Evolutionary conservation across 2,329 filamentous ascomycete species (phyloP), one percentile per base, ranked within the genome.

Genomic region (Penicillium rolfsii): DNA sequence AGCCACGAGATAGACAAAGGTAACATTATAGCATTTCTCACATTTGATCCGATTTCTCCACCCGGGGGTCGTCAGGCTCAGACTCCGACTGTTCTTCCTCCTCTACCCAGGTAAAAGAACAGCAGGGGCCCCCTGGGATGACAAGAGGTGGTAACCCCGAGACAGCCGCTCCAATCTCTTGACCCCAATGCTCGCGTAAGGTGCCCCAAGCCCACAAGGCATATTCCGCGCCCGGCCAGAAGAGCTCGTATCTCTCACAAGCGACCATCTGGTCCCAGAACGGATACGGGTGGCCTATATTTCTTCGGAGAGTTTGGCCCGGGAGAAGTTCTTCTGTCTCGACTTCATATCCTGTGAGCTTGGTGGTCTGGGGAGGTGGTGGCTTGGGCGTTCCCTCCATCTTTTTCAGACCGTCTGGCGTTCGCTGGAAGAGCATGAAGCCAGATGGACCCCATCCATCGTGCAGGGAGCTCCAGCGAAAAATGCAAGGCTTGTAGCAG

Each of bases 121-220:
- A 46, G 12, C 24, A 46, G 24, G 43, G 11, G 5, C 43, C 43
- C 12, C 43, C 24, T 2, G 24, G 43, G 24, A 46, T 46, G 7
- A 46, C 24, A 28, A n/a, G 24, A 46, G 11, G 43, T 9, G 43
- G 43, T 22, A 46, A 5, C 14, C 24, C 43, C n/a, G 11, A 4
- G 9, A 4, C 12, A 16, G 3, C 22, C 22, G 19, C 19, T 19
- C 43, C 43, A 28, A 46, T 28, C n/a, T 46, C 12, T 16, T 28
- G 24, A 53, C 11, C 55, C 52, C 45, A 54, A 56, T 60, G 16
- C 45, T 60, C 58, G 26, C 58, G 58, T 11, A 60, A 50, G 30
- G 58, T 60, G 45, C 58, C 58, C 52, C 53, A 60, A 52, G 45
- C 58, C 58, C 58, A 60, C 53, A 60, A 57, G 43, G 58, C 53